Conservation (phyloP, 441 rosid species). For the Arabidopsis hybrid region DNA sequence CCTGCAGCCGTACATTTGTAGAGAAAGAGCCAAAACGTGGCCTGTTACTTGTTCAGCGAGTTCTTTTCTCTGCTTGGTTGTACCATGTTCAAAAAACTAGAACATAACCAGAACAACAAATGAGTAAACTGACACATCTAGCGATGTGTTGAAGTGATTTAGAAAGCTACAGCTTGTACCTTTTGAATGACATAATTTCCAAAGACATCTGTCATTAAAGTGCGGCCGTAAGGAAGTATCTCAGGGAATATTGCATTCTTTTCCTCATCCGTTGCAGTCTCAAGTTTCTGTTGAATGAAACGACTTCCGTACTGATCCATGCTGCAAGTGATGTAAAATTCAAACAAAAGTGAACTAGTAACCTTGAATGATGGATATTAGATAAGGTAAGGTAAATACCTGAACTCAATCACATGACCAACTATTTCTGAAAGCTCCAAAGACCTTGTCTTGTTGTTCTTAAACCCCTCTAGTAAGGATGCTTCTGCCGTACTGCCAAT, state of each 20-base stretch:
- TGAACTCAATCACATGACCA: conserved; percentile 85
- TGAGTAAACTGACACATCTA: conserved; percentile 28
- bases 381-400: conserved; percentile 52
- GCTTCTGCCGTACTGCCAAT: conserved; percentile 57
- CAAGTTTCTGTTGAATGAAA: conserved; percentile 95
- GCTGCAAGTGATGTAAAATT: conserved; percentile 56
- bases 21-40: conserved; percentile 84
- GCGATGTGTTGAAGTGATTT: conserved; percentile 19
- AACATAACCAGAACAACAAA: conserved; percentile 41
- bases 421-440: conserved; percentile 76
- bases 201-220: conserved; percentile 96
- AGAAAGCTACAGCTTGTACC: conserved; percentile 48
- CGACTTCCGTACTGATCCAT: conserved; percentile 94
- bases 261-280: conserved; percentile 76
- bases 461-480: conserved; percentile 82
- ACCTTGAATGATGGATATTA: conserved; percentile 11
- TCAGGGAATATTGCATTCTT: conserved; percentile 84
- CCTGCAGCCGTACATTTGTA: conserved; percentile 99
- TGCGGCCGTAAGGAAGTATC: conserved; percentile 73
- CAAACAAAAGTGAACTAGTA: conserved; percentile 29
- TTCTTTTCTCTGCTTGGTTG: conserved; percentile 78
- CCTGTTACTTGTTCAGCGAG: conserved; percentile 80
- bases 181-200: conserved; percentile 98
- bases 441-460: conserved; percentile 76
- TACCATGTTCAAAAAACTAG: conserved; percentile 95